Evolutionary conservation across 768 basidiomycete species (phyloP).

Genomic region (Arthromyces matolae): DNA sequence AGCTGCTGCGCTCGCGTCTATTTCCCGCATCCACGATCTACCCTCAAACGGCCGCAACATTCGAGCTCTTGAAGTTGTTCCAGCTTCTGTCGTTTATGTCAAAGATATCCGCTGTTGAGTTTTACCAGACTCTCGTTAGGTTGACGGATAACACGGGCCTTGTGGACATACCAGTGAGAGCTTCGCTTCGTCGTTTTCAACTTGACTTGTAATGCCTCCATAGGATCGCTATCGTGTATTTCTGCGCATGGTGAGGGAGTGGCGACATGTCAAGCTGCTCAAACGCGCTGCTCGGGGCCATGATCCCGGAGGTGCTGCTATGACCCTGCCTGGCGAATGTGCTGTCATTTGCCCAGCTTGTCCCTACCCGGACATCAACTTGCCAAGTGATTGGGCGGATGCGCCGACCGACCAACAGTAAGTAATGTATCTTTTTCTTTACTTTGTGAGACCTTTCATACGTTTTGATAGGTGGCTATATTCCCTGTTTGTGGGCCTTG

Average conservation of each 20-base stretch:
- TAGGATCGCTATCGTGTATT: not conserved
- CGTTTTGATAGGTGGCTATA: conserved; percentile 19
- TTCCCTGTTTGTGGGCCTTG: conserved; percentile 23
- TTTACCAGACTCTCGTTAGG: conserved; percentile 19
- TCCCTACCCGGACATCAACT: too few relatives aligned
- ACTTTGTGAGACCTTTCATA: too few relatives aligned
- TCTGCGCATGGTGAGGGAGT: conserved; percentile 10
- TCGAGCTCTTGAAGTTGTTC: conserved; percentile 21
- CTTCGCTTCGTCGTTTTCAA: too few relatives aligned
- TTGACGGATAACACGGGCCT: conserved; percentile 24
- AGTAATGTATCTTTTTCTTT: too few relatives aligned
- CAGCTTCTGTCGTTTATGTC: conserved; percentile 27
- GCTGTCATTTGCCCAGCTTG: conserved; percentile 26
- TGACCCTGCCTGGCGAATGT: conserved; percentile 15
- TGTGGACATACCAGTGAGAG: too few relatives aligned
- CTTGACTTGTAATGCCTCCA: too few relatives aligned
- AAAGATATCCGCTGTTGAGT: conserved; percentile 25
- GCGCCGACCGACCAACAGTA: conserved; percentile 10
- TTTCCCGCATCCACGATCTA: conserved; percentile 21
- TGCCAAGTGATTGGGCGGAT: conserved; percentile 20
- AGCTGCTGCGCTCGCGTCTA: conserved; percentile 25
- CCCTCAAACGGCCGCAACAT: conserved; percentile 27
- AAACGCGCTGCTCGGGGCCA: conserved; percentile 13
- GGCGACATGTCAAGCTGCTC: conserved; percentile 12
- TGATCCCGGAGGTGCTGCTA: conserved; percentile 7